Evolutionary conservation across 1,284 basidiomycete species (phyloP), one percentile per base, ranked within the genome.

Genomic region (Cronartium quercuum): DNA sequence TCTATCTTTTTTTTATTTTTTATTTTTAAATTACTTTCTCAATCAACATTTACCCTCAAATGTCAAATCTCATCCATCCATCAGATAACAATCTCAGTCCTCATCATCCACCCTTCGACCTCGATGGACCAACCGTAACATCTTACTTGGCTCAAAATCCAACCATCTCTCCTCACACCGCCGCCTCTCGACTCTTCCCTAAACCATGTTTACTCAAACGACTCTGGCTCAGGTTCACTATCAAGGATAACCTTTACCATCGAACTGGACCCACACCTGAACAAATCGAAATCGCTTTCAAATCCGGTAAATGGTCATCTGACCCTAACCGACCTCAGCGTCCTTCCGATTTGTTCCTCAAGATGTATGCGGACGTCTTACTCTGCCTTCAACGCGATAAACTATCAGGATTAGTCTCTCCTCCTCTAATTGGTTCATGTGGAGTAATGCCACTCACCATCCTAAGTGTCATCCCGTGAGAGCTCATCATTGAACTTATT

Each of bases 371-470:
- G 10, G 51, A 68, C 57, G 82, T 86, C 18, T 79, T 87, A 64
- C 84, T 84, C 18, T 85, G 84, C 13, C 79, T 87, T 0, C 83
- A 85, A 47, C 80, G 83, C 68, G 84, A 87, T 76, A 85, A 86
- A 0, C 81, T 86, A 51, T 83, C 84, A 0, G 85, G 85, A 18
- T 80, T 86, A 68, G 84, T 85, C 35, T 84, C 86, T 0, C 87
- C 87, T 0, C 82, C 85, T 4, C 81, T 88, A 3, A 81, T 87
- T 21, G 86, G 84, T 10, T 84, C 84, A 15, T 85, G 85, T 0
- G 86, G 85, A 6, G 85, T 86, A 6, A 84, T 87, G 76, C 86
- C 86, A 1, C 81, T 87, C 18, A 80, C 83, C 24, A 82, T 85
- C 76, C 78, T 85, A 76, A 85, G 85, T 1, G 79, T 84, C 82